A percentile compares a stretch with the other conserved stretches of the same genome.
Evolutionary conservation across 495 filamentous ascomycete species (phyloP).

Genomic region (Xanthoparmelia taractica): DNA sequence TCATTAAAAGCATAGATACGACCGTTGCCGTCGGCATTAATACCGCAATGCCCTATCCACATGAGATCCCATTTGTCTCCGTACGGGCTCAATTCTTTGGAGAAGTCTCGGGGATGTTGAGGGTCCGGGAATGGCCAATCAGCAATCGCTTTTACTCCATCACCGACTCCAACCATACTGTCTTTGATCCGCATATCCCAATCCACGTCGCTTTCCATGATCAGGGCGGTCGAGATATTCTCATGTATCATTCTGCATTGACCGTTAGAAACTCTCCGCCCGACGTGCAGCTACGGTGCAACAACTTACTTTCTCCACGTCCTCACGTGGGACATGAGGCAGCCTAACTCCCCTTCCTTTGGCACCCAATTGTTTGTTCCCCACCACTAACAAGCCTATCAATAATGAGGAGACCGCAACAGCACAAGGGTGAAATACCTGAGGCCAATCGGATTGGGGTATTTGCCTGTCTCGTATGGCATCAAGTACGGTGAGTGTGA

Average conservation of each 20-base stretch:
- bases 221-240: slow-evolving; percentile 36
- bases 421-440: slow-evolving; percentile 2
- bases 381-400: slow-evolving; percentile 10
- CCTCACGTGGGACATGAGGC: slow-evolving; percentile 23
- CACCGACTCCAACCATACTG: slow-evolving; percentile 34
- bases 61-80: slow-evolving; percentile 38
- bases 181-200: slow-evolving; percentile 40
- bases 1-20: slow-evolving; percentile 23
- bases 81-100: slow-evolving; percentile 29
- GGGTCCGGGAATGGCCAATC: slow-evolving; percentile 29
- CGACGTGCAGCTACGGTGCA: not conserved
- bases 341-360: slow-evolving; percentile 24
- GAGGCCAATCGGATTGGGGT: slow-evolving; percentile 18
- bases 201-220: slow-evolving; percentile 44
- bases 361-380: slow-evolving; percentile 20
- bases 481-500: slow-evolving; percentile 20
- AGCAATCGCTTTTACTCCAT: slow-evolving; percentile 52
- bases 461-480: slow-evolving; percentile 24
- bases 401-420: not conserved
- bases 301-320: slow-evolving; percentile 20
- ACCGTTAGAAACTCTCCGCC: not conserved
- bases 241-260: slow-evolving; percentile 33
- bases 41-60: slow-evolving; percentile 36
- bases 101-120: slow-evolving; percentile 26
- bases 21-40: slow-evolving; percentile 17